Evolutionary conservation across 2,329 filamentous ascomycete species (phyloP).

Genomic region (Fusarium proliferatum): DNA sequence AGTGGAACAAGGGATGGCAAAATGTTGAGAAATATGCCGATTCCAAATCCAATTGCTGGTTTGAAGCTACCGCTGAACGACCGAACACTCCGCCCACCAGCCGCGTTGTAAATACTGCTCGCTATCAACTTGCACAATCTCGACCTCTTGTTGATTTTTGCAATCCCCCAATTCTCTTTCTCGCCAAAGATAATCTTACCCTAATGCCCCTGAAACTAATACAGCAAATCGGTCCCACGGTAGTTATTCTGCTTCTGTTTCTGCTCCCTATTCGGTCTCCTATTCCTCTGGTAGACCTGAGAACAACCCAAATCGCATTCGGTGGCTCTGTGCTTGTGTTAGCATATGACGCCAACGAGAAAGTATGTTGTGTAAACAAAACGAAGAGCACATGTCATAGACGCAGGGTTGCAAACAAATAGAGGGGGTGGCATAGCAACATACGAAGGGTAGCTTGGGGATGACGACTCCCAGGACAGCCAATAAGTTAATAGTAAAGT

Average conservation of each 20-base stretch:
- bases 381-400: neutral
- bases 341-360: conserved; percentile 32
- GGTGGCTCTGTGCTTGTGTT: conserved; percentile 70
- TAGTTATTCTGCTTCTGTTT: conserved; percentile 15
- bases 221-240: conserved; percentile 33
- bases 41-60: conserved; percentile 48
- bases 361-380: neutral
- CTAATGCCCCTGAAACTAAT: conserved; percentile 43
- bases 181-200: conserved; percentile 37
- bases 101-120: conserved; percentile 51
- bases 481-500: conserved; percentile 97
- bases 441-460: conserved; percentile 93
- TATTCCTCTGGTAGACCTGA: conserved; percentile 74
- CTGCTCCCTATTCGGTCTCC: conserved; percentile 1
- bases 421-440: conserved; percentile 52
- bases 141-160: conserved; percentile 37
- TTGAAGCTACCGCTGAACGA: conserved; percentile 47
- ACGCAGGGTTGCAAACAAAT: neutral
- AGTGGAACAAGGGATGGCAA: neutral
- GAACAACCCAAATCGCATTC: conserved; percentile 80
- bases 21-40: conserved; percentile 37
- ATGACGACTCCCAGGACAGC: conserved; percentile 94
- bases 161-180: conserved; percentile 39
- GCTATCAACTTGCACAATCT: conserved; percentile 50
- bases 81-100: conserved; percentile 42